These are phyloP conservation scores for Pseudevernia furfuracea DNA, from an alignment of 495 filamentous ascomycete species.

Conservation along the genomic window DNA sequence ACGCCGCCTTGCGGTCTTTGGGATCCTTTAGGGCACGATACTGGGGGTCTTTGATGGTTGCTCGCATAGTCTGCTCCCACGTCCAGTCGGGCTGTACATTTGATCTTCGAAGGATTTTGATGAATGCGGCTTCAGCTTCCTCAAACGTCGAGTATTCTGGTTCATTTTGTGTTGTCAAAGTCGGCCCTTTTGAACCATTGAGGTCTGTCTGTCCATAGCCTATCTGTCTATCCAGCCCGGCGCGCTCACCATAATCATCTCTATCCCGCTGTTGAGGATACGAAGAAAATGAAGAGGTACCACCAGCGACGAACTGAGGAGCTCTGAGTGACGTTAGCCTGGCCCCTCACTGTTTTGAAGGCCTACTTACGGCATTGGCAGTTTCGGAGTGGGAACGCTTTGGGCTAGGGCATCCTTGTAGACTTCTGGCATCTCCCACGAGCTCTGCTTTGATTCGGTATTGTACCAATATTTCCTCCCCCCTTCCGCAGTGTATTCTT, in stretches of 20 bases:
- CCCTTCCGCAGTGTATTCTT: conserved; percentile 78
- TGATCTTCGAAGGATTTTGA: conserved; percentile 78
- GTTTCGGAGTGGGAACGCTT: conserved; percentile 41
- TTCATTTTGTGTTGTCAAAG: conserved; percentile 59
- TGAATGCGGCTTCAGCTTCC: conserved; percentile 90
- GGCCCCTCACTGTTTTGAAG: conserved; percentile 8
- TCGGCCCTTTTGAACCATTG: conserved; percentile 54
- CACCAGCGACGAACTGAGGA: conserved; percentile 61
- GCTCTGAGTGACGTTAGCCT: conserved; percentile 40
- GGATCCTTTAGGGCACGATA: conserved; percentile 93
- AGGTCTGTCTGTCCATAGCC: conserved; percentile 48
- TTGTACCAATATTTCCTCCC: conserved; percentile 94
- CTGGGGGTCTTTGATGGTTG: conserved; percentile 86
- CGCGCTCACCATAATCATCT: conserved; percentile 49
- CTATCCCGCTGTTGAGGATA: conserved; percentile 42
- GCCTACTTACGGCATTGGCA: conserved; percentile 52
- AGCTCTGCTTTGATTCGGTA: conserved; percentile 81
- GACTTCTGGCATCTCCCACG: conserved; percentile 87
- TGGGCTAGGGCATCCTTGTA: conserved; percentile 65
- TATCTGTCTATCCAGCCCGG: conserved; percentile 57
- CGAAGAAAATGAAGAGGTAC: conserved; percentile 47
- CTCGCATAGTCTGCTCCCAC: conserved; percentile 85
- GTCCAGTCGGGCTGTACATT: conserved; percentile 84
- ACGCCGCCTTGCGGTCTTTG: conserved; percentile 81
- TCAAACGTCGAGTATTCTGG: conserved; percentile 79